Percentiles rank a stretch among this genome's conserved stretches.
These are phyloP conservation scores for Erodium maritimum DNA, from an alignment of 345 rosid genomes.

Conservation along the genomic window DNA sequence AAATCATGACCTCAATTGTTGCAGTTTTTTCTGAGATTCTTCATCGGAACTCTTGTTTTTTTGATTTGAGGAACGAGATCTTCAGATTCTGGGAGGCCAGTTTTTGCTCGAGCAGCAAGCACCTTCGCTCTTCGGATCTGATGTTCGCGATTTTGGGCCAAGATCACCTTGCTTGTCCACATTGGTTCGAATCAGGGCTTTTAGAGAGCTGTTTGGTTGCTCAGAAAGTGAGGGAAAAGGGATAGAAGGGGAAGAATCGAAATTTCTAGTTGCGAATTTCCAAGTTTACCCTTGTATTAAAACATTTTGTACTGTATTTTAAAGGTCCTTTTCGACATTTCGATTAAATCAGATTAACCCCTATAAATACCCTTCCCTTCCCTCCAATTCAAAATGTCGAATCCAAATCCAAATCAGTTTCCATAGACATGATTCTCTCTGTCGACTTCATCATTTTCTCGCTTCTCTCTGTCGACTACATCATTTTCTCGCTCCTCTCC, in stretches of 20 bases:
- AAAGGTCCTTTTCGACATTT: too few relatives aligned
- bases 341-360: too few relatives aligned
- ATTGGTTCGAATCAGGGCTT: background rate
- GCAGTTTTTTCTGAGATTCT: conserved; percentile 18
- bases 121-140: conserved; percentile 37
- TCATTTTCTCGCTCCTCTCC: too few relatives aligned
- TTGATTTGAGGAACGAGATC: conserved; percentile 41
- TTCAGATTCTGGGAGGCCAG: conserved; percentile 42
- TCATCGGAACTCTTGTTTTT: conserved; percentile 29
- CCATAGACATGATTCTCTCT: too few relatives aligned
- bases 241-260: too few relatives aligned
- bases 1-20: conserved; percentile 26
- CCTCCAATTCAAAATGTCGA: too few relatives aligned
- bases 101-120: conserved; percentile 42
- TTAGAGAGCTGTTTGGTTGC: background rate
- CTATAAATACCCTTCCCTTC: too few relatives aligned
- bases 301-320: too few relatives aligned
- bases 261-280: background rate
- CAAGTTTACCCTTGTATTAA: too few relatives aligned
- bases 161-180: conserved; percentile 26
- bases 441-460: too few relatives aligned
- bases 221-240: conserved; percentile 1
- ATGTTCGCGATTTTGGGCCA: conserved; percentile 33
- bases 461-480: too few relatives aligned
- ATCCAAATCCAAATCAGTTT: too few relatives aligned